phyloP scores from a whole-genome alignment of 495 filamentous ascomycete genomes.

The Penicillium pulvis region DNA sequence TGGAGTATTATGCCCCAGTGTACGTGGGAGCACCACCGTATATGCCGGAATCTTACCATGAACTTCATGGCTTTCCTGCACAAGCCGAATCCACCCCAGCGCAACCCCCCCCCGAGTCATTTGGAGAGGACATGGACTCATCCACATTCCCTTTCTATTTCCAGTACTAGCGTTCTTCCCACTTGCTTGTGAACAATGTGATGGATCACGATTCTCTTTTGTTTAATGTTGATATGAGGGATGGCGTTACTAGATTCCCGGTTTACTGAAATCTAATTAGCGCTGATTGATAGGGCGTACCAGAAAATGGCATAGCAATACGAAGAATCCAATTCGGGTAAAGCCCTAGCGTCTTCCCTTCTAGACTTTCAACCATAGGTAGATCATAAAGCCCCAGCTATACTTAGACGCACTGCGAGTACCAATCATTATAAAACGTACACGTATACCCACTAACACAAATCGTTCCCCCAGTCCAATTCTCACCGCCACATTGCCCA shows the following conservation, averaged over 20 bases:
- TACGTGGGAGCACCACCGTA: not conserved
- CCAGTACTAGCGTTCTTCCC: constrained; percentile 13
- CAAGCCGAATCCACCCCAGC: constrained; percentile 15
- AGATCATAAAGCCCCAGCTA: not conserved
- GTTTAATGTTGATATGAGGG: not conserved
- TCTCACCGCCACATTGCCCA: constrained; percentile 55
- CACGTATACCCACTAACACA: constrained; percentile 51
- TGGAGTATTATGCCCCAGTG: constrained; percentile 16
- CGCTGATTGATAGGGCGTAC: not conserved
- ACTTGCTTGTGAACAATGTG: not conserved
- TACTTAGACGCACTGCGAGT: constrained; percentile 48
- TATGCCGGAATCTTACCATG: constrained; percentile 17
- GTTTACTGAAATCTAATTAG: not conserved
- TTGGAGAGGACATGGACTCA: constrained; percentile 21
- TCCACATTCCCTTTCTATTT: constrained; percentile 38
- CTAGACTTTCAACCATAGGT: not conserved
- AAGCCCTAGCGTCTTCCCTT: not conserved
- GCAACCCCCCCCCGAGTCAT: constrained; percentile 12
- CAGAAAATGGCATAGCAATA: not conserved
- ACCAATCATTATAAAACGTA: constrained; percentile 49
- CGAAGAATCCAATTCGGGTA: not conserved
- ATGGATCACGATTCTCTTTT: constrained; percentile 27
- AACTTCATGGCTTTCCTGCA: constrained; percentile 15
- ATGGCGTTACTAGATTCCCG: not conserved
- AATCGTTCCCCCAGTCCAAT: constrained; percentile 47